phyloP scores from a whole-genome alignment of 306 rosid genomes.

The Quercus variabilis region DNA sequence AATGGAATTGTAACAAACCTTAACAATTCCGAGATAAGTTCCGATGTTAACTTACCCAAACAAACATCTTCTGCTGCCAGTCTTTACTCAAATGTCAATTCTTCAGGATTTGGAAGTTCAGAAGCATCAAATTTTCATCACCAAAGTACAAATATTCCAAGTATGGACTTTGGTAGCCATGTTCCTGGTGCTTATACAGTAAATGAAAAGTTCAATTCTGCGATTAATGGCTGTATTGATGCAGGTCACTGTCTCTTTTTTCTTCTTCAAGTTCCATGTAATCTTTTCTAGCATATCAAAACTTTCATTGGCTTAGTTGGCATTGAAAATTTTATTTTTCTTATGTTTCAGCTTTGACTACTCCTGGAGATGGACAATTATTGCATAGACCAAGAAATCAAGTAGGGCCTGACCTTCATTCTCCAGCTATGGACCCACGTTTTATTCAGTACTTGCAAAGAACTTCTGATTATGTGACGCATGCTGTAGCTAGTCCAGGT shows the following conservation, averaged over 20 bases:
- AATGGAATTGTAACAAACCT: slow-evolving; percentile 48
- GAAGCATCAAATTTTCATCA: slow-evolving; percentile 34
- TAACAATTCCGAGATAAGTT: slow-evolving; percentile 29
- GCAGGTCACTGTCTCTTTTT: slow-evolving; percentile 41
- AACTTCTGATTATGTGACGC: slow-evolving; percentile 55
- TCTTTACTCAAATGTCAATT: slow-evolving; percentile 55
- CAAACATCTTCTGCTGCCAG: slow-evolving; percentile 69
- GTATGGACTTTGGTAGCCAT: slow-evolving; percentile 43
- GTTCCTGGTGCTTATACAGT: slow-evolving; percentile 42
- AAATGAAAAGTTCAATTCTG: slow-evolving; percentile 44
- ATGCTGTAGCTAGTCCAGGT: slow-evolving; percentile 42
- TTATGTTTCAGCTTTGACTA: slow-evolving; percentile 38
- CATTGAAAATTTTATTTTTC: slow-evolving; percentile 14
- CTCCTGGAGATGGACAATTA: slow-evolving; percentile 39
- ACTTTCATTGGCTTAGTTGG: slow-evolving; percentile 6
- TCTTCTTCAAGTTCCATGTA: neutral
- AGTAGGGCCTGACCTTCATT: slow-evolving; percentile 45
- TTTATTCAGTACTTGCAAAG: slow-evolving; percentile 50
- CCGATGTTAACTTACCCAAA: slow-evolving; percentile 55
- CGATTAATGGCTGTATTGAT: slow-evolving; percentile 43
- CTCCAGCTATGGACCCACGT: slow-evolving; percentile 45
- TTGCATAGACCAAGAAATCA: slow-evolving; percentile 42
- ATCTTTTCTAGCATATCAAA: neutral
- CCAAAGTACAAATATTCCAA: slow-evolving; percentile 37
- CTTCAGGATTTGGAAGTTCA: slow-evolving; percentile 44